Evolutionary conservation across 208 protist genomes (phyloP).

Genomic region (Porcisia deanei): DNA sequence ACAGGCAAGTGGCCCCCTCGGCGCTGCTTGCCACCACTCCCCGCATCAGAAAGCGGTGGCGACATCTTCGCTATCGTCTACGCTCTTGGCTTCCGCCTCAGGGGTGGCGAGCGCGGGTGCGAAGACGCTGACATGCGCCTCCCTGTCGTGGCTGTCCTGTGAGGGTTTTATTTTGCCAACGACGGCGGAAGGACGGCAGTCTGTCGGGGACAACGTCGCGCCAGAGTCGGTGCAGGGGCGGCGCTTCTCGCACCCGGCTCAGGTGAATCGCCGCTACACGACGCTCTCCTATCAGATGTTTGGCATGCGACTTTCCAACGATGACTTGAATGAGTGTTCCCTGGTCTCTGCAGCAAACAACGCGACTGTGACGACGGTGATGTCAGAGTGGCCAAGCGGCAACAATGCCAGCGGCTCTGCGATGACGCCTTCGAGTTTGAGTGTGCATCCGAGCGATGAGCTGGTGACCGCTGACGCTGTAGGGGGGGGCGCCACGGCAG

Average conservation of each 20-base stretch:
- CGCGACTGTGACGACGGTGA: neutral
- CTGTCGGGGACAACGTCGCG: neutral
- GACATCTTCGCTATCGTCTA: neutral
- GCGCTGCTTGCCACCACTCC: neutral
- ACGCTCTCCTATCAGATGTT: conserved; percentile 4
- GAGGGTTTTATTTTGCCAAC: neutral
- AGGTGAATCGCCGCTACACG: conserved; percentile 6
- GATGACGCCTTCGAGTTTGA: neutral
- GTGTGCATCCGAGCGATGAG: neutral
- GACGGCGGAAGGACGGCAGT: neutral
- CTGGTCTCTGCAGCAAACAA: conserved; percentile 6
- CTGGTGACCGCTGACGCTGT: neutral
- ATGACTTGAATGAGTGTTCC: conserved; percentile 4
- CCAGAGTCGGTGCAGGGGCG: neutral
- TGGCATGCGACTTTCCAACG: neutral
- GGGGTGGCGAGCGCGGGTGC: neutral
- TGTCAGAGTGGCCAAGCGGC: conserved; percentile 1
- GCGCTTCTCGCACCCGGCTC: neutral
- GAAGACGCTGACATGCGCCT: neutral
- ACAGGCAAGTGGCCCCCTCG: neutral
- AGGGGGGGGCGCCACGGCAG: neutral
- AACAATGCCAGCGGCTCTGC: neutral
- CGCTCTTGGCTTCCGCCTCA: neutral
- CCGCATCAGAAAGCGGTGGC: neutral
- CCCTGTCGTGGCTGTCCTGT: neutral